Evolutionary conservation across 352 stramenopile genomes (phyloP), one percentile per base, ranked within the genome.

Genomic region (Pythium dissimile): DNA sequence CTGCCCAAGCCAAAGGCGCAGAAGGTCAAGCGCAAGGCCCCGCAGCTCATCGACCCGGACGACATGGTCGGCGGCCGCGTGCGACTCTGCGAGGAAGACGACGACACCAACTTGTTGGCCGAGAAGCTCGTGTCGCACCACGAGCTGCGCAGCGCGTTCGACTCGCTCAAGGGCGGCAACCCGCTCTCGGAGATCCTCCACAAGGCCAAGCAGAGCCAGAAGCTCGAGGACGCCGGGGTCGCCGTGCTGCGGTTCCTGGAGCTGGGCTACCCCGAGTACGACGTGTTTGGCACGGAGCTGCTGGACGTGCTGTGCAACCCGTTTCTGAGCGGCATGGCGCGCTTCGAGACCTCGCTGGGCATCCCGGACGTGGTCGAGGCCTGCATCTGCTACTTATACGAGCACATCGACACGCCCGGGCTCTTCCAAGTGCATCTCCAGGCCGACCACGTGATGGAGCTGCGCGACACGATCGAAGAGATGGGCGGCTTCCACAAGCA

Each of bases 281-380:
- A 94, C 41, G 82, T 94, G 11, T 90, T 91, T 53, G 84, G 81
- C 34, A 86, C 71, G 5, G 73, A 86, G 42, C 62, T 94, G 32
- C 58, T 88, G 16, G 79, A 92, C 48, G 84, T 89, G 41, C 51
- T 94, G 38, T 92, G 81, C 62, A 94, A 94, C 50, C 84, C 84
- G 20, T 94, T 94, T 35, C 67, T 94, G 12, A 89, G 84, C 37
- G 80, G 84, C 51, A 88, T 94, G 75, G 84, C 84, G 15, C 80
- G 84, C 44, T 94, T 94, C 30, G 84, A 94, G 60, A 88, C 84
- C 21, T 73, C 84, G n/a, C 65, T 94, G 50, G 84, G 81, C n/a
- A 72, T 94, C 27, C 81, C 81, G 2, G 84, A 94, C 62, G 80
- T 94, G 28, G 73, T 72, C 0, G 84, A 94, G 63, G 79, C 84